phyloP scores from a whole-genome alignment of 169 alveolate species.

The Amoebophrya sp. region DNA sequence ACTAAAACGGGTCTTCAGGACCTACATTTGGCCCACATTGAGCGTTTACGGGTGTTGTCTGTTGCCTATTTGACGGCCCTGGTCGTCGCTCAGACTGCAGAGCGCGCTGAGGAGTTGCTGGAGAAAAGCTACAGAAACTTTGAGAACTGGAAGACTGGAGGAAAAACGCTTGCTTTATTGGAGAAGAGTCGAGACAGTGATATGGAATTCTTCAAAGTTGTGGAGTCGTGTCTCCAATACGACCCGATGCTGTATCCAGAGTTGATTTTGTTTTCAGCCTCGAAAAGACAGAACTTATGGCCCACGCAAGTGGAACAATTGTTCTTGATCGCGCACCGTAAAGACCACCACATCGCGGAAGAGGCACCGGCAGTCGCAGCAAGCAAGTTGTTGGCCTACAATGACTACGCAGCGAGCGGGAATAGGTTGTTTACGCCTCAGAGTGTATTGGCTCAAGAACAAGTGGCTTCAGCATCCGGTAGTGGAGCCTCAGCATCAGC shows the following conservation, averaged over 20 bases:
- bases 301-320: not conserved
- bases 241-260: not conserved
- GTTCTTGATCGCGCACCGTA: not conserved
- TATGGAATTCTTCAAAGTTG: not conserved
- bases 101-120: not conserved
- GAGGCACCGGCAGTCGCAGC: not conserved
- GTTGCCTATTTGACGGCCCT: not conserved
- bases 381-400: no score
- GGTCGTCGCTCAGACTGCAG: not conserved
- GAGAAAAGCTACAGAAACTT: not conserved
- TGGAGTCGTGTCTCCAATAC: not conserved
- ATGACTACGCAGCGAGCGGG: no score
- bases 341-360: not conserved
- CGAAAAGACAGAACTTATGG: not conserved
- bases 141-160: not conserved
- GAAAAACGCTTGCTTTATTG: not conserved
- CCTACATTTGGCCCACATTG: not conserved
- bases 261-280: not conserved
- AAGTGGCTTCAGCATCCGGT: no score
- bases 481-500: no score
- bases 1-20: not conserved
- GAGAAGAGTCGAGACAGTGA: not conserved
- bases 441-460: no score
- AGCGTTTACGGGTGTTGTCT: not conserved
- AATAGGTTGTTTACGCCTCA: no score